Percentiles rank a stretch among this genome's conserved stretches.
Evolutionary conservation across 1,284 basidiomycete genomes (phyloP).

Genomic region (Stereum hirsutum): DNA sequence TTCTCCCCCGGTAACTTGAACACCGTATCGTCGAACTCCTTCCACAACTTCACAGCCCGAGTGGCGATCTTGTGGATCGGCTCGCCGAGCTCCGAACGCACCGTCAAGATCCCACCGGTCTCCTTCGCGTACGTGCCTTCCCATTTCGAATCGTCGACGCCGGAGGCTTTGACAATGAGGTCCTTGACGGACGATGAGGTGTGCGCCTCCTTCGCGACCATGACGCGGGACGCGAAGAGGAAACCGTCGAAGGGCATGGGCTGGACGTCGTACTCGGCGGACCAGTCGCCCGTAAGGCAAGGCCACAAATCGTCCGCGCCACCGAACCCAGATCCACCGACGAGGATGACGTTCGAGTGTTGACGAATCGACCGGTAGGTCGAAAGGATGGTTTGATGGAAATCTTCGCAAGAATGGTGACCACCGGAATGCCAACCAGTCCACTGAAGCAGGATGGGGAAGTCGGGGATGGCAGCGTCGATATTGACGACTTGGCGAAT

Average conservation of each 20-base stretch:
- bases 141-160: conserved; percentile 88
- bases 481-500: conserved; percentile 97
- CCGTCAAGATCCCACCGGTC: conserved; percentile 94
- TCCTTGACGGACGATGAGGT: conserved; percentile 93
- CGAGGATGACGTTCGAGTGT: conserved; percentile 82
- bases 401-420: conserved; percentile 97
- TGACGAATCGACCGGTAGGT: conserved; percentile 90
- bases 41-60: conserved; percentile 95
- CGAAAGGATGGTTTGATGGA: conserved; percentile 91
- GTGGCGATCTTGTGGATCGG: conserved; percentile 99
- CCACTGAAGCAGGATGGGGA: conserved; percentile 98
- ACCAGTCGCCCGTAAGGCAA: conserved; percentile 96
- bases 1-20: conserved; percentile 96
- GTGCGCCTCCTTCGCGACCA: conserved; percentile 98
- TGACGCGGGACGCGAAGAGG: conserved; percentile 92
- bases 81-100: conserved; percentile 96
- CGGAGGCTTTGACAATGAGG: conserved; percentile 89
- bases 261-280: conserved; percentile 74
- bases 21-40: conserved; percentile 94
- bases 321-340: conserved; percentile 97
- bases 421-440: conserved; percentile 99
- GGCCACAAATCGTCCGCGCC: conserved; percentile 95
- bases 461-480: conserved; percentile 89
- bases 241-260: conserved; percentile 99
- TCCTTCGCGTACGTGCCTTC: conserved; percentile 93